Conservation (phyloP, 352 stramenopile species). For the Globisporangium paddicum region DNA sequence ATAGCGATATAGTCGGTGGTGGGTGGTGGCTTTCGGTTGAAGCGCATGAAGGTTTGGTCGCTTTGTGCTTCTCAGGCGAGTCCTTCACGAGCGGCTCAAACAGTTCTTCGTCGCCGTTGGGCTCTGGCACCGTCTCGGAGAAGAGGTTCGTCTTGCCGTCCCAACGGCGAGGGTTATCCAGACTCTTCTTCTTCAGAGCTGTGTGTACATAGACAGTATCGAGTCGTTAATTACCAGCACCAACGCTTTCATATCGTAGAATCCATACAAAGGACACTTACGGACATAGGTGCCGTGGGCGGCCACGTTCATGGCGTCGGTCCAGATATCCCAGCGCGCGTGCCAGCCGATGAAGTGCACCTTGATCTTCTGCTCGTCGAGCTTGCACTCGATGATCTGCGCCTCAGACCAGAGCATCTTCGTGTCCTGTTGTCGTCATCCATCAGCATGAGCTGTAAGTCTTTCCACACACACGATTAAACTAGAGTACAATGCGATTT, state of each 20-base stretch:
- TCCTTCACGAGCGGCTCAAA: slow-evolving; percentile 1
- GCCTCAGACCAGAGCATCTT: slow-evolving; percentile 71
- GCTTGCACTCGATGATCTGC: slow-evolving; percentile 62
- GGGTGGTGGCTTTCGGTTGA: not conserved
- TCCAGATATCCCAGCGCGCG: slow-evolving; percentile 70
- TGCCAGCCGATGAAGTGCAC: slow-evolving; percentile 72
- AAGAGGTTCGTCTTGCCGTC: slow-evolving; percentile 16
- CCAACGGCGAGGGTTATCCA: slow-evolving; percentile 9
- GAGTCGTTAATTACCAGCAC: not conserved
- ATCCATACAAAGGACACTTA: slow-evolving; percentile 22
- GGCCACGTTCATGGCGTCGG: slow-evolving; percentile 59
- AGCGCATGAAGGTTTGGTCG: not conserved
- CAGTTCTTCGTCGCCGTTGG: not conserved
- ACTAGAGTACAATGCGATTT: not conserved
- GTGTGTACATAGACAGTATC: not conserved
- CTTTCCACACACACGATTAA: not conserved
- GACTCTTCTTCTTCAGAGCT: slow-evolving; percentile 17
- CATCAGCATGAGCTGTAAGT: not conserved
- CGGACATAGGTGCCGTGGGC: slow-evolving; percentile 45
- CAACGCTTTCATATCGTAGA: not conserved
- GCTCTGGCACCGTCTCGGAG: not conserved
- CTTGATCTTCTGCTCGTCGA: slow-evolving; percentile 52
- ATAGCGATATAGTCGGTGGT: not conserved
- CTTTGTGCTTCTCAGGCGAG: not conserved
- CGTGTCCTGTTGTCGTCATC: slow-evolving; percentile 32